Evolutionary conservation across 1,284 basidiomycete species (phyloP).

Genomic region (Tilletia walkeri): DNA sequence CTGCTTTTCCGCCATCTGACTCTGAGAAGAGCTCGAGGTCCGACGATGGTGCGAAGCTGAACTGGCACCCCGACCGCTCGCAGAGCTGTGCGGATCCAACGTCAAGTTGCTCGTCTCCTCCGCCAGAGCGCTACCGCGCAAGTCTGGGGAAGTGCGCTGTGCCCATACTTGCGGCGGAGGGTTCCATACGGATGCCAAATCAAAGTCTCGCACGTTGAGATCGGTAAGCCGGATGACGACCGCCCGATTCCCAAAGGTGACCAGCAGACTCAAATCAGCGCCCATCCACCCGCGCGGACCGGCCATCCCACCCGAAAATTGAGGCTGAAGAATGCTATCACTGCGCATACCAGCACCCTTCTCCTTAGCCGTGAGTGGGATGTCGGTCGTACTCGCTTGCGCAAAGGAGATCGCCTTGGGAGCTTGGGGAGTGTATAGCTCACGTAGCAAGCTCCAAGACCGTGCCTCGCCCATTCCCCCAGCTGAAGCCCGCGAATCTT

Average conservation of each 20-base stretch:
- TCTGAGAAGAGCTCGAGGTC: neutral
- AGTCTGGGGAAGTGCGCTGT: neutral
- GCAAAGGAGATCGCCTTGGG: constrained; percentile 10
- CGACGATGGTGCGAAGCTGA: neutral
- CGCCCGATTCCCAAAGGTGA: constrained; percentile 38
- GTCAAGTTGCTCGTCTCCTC: neutral
- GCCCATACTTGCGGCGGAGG: neutral
- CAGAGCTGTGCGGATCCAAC: neutral
- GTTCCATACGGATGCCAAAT: constrained; percentile 18
- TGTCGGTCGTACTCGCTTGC: constrained; percentile 9
- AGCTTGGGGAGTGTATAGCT: constrained; percentile 37
- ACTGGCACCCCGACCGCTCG: neutral
- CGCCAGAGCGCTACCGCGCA: neutral
- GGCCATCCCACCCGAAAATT: constrained; percentile 21
- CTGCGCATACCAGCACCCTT: neutral
- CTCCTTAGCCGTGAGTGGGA: constrained; percentile 7
- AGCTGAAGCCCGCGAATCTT: neutral
- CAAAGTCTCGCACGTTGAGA: constrained; percentile 39
- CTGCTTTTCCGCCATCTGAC: neutral
- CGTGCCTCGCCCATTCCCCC: constrained; percentile 17
- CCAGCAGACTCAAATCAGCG: constrained; percentile 39
- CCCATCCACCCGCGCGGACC: constrained; percentile 34
- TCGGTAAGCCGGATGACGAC: constrained; percentile 40
- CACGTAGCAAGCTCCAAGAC: constrained; percentile 39
- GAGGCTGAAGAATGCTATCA: constrained; percentile 21